Base-by-base conservation (phyloP, 805 yeast species). In the Cyberlindnera suaveolens region DNA sequence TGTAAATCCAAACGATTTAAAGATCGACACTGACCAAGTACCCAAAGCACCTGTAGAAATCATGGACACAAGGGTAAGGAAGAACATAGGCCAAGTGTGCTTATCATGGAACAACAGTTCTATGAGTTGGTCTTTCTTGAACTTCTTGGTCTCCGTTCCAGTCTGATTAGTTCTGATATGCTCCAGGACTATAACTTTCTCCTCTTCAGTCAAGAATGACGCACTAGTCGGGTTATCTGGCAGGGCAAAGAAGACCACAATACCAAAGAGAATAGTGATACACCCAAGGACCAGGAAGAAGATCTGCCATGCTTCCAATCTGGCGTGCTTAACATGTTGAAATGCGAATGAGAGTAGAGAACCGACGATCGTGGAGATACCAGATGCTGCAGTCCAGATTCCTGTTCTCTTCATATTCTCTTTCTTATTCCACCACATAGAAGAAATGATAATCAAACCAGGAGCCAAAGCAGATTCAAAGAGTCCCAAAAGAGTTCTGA, bases 391-490 rank as follows among this genome's bases (percentile, higher is more conserved):
- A 4, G 77, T 71, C 75, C 78, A 73, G 38, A 64, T 66, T 5
- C 79, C 78, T 45, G 74, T 74, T 51, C 79, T 63, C 17, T 65
- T 60, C 18, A 70, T 64, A 52, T 74, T 80, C 50, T 75, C 79
- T 6, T 67, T 54, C 41, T 69, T 70, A 31, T 71, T 70, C 57
- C 75, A 80, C 64, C 77, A 80, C 79, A 75, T 75, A 14, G 80
- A 73, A 42, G 77, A 71, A 36, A 79, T 67, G 30, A 75, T 64
- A 38, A 77, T 70, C 43, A 77, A 67, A 0, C 78, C 75, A 3
- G 77, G 77, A 2, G 79, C 75, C 40, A 75, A 67, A 13, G 74
- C 67, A 11, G 75, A 59, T 52, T 77, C 82, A 44, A 75, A 70
- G 9, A 70, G 50, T 4, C 82, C 82, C 16, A 77, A 52, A 17